A percentile compares a stretch with the other conserved stretches of the same genome.
phyloP scores from a whole-genome alignment of 1,284 basidiomycete species.

The Ustilago hordei region DNA sequence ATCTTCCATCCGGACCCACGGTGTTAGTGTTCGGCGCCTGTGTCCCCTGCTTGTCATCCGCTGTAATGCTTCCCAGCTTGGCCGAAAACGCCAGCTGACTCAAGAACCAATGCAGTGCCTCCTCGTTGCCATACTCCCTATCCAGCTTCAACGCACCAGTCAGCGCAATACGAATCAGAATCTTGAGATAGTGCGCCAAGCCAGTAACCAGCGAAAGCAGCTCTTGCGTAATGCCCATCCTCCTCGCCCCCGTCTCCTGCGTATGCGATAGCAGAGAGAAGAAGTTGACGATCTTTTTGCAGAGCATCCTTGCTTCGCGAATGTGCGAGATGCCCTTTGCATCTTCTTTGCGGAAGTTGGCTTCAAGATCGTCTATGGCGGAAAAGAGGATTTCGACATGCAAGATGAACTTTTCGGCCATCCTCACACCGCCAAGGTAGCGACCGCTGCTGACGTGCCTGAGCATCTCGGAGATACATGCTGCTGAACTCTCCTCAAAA shows the following conservation, averaged over 20 bases:
- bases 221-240: conserved; percentile 97
- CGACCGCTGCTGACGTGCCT: conserved; percentile 92
- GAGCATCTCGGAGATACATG: conserved; percentile 99
- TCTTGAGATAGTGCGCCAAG: conserved; percentile 98
- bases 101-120: conserved; percentile 89
- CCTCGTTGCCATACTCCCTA: conserved; percentile 83
- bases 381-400: conserved; percentile 98
- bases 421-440: conserved; percentile 94
- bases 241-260: conserved; percentile 86
- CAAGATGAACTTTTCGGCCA: conserved; percentile 98
- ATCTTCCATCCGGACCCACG: conserved; percentile 48
- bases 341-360: conserved; percentile 82
- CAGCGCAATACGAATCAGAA: conserved; percentile 95
- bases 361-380: conserved; percentile 95
- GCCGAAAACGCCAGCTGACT: conserved; percentile 91
- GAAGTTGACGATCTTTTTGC: conserved; percentile 97
- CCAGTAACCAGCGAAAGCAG: conserved; percentile 97
- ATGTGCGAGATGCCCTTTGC: conserved; percentile 90
- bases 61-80: conserved; percentile 39
- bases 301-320: conserved; percentile 96
- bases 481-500: conserved; percentile 98
- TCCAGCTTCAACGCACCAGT: conserved; percentile 96
- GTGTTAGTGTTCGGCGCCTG: conserved; percentile 51
- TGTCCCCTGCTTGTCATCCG: conserved; percentile 52
- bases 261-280: conserved; percentile 97